Evolutionary conservation across 73 alveolate genomes (phyloP).

Genomic region (Paramecium sonneborni): DNA sequence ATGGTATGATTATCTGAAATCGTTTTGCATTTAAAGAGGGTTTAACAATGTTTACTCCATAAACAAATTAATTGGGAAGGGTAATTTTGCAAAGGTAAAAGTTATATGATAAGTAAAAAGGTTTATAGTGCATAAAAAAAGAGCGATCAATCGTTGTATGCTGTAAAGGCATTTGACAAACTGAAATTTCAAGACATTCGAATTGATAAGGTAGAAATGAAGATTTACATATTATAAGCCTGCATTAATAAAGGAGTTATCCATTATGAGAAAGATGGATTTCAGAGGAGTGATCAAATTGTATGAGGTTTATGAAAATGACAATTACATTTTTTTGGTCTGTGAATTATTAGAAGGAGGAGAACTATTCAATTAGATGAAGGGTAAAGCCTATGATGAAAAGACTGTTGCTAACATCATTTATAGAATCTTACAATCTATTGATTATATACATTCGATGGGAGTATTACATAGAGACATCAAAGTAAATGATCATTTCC

Average conservation of each 20-base stretch:
- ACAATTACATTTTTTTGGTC: conserved; percentile 53
- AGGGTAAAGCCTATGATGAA: conserved; percentile 58
- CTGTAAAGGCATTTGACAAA: conserved; percentile 69
- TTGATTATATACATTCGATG: conserved; percentile 57
- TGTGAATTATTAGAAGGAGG: conserved; percentile 66
- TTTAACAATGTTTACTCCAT: conserved; percentile 50
- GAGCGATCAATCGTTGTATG: conserved; percentile 33
- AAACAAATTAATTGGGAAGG: conserved; percentile 63
- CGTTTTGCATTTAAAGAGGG: conserved; percentile 51
- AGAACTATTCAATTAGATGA: conserved; percentile 61
- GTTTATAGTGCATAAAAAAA: conserved; percentile 55
- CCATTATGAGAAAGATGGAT: conserved; percentile 67
- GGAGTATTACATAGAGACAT: conserved; percentile 66
- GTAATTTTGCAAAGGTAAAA: conserved; percentile 63
- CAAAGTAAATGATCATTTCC: not conserved
- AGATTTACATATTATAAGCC: conserved; percentile 26
- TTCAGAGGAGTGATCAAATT: conserved; percentile 62
- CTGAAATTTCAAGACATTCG: conserved; percentile 57
- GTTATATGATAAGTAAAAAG: not conserved
- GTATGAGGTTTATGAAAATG: conserved; percentile 68
- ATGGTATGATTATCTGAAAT: conserved; percentile 63
- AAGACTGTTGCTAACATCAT: conserved; percentile 53
- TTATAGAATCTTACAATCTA: conserved; percentile 41
- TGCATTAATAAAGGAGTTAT: conserved; percentile 60
- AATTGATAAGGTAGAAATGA: conserved; percentile 52